Conservation (phyloP, 257 asterid species). For the Fraxinus quadrangulata region DNA sequence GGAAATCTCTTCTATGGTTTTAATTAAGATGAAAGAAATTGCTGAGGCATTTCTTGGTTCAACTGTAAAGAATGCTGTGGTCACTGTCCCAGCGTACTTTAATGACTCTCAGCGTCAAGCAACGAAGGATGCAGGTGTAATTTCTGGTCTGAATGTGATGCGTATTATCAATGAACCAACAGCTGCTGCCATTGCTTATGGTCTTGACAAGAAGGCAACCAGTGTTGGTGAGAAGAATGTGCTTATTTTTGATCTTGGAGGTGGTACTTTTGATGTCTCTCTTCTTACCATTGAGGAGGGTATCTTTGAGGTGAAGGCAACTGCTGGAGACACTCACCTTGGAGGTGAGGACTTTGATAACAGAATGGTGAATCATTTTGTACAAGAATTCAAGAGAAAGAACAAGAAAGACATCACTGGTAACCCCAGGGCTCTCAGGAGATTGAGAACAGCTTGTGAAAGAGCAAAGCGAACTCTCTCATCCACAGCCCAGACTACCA, state of each 20-base stretch:
- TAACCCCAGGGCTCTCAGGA: conserved; percentile 7
- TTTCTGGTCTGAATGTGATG: conserved; percentile 3
- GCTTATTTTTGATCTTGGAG: not conserved
- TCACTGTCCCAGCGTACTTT: not conserved
- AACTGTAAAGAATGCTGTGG: not conserved
- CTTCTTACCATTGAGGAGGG: not conserved
- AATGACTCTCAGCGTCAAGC: not conserved
- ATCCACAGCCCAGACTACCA: not conserved
- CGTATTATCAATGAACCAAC: conserved; percentile 5
- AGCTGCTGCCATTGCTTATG: conserved; percentile 2
- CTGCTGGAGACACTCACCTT: conserved; percentile 9
- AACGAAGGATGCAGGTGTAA: conserved; percentile 8
- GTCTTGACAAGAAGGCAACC: conserved; percentile 8
- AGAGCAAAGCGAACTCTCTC: conserved; percentile 2
- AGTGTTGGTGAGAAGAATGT: conserved; percentile 6
- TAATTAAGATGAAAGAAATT: conserved; percentile 3
- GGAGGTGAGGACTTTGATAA: conserved; percentile 2
- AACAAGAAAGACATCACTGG: not conserved
- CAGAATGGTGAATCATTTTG: conserved; percentile 3
- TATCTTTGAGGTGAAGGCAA: conserved; percentile 9
- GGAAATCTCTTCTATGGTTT: conserved; percentile 4
- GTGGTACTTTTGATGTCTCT: conserved; percentile 3
- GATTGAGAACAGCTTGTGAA: conserved; percentile 5
- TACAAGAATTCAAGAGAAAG: conserved; percentile 2
- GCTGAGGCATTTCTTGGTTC: conserved; percentile 1